Evolutionary conservation across 495 filamentous ascomycete species (phyloP), one percentile per base, ranked within the genome.

Genomic region (Friedmanniomyces simplex): DNA sequence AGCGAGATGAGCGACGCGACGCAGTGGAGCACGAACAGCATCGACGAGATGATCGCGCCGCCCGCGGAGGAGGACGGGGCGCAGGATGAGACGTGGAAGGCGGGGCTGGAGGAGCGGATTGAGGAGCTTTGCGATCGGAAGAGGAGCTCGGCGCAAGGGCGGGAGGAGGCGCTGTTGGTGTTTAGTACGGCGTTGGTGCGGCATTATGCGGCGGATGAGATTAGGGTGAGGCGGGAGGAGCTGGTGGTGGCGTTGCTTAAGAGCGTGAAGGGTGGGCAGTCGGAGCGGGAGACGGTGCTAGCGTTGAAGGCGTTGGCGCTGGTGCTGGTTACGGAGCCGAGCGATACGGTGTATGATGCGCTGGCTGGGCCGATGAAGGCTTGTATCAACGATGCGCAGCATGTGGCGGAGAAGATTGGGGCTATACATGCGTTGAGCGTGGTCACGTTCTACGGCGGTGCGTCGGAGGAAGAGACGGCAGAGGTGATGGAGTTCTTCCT

Each of bases 111-210:
- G 14, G 81, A 86, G 62, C 79, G 82, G n/a, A 82, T 96, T 49
- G 76, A 86, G 52, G 87, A 91, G 65, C 83, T 96, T 21, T 73
- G 88, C 22, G 88, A 96, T 62, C 83, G 89, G 61, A 98, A 96
- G 76, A 81, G 86, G 54, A 88, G 82, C 68, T 89, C 83, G 55
- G 78, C 79, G n/a, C 81, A 88, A 61, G 85, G 87, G 14, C 82
- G 91, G 30, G 91, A 95, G 65, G 78, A 82, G 50, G 80, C 81
- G 21, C 74, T 94, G 51, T 73, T 74, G 16, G 77, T 76, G 32
- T 96, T 89, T 69, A 78, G 78, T 22, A 82, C 85, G 52, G 75
- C 91, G 21, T 72, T 91, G 36, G 88, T 83, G 59, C 79, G 82
- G 51, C 86, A 87, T 61, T 91, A 83, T 66, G 80, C 82, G 0